phyloP scores from a whole-genome alignment of 139 green algal species.

The Micromonas commoda region DNA sequence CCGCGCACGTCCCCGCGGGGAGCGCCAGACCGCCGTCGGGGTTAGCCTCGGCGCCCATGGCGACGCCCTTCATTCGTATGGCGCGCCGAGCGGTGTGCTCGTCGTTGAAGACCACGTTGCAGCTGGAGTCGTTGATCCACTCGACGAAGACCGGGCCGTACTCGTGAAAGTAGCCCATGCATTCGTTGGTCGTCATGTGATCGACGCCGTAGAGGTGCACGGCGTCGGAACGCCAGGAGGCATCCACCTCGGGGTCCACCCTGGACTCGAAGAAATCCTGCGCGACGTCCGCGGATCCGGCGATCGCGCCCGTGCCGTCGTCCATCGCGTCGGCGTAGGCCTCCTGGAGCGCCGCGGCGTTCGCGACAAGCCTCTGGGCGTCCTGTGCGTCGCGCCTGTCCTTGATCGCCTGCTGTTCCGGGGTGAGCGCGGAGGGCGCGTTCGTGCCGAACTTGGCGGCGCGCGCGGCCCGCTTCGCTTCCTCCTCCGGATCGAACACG shows the following conservation, averaged over 20 bases:
- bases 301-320: background rate
- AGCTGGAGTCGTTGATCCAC: slow-evolving; percentile 28
- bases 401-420: background rate
- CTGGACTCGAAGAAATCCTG: background rate
- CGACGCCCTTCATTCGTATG: background rate
- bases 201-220: slow-evolving; percentile 15
- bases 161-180: slow-evolving; percentile 15
- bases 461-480: background rate
- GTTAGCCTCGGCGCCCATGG: slow-evolving; percentile 5
- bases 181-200: background rate
- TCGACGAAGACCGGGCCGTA: slow-evolving; percentile 23
- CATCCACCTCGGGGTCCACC: background rate
- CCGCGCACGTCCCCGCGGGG: background rate
- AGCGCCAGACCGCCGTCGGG: background rate
- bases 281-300: no score
- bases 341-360: background rate
- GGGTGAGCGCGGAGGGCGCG: background rate
- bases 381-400: background rate
- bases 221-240: background rate
- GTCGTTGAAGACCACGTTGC: slow-evolving; percentile 24
- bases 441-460: background rate
- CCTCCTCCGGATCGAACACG: background rate
- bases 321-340: background rate
- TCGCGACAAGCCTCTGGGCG: background rate
- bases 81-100: background rate